Evolutionary conservation across 192 early-diverging fungal genomes (phyloP), one percentile per base, ranked within the genome.

Genomic region (Coemansia sp.): DNA sequence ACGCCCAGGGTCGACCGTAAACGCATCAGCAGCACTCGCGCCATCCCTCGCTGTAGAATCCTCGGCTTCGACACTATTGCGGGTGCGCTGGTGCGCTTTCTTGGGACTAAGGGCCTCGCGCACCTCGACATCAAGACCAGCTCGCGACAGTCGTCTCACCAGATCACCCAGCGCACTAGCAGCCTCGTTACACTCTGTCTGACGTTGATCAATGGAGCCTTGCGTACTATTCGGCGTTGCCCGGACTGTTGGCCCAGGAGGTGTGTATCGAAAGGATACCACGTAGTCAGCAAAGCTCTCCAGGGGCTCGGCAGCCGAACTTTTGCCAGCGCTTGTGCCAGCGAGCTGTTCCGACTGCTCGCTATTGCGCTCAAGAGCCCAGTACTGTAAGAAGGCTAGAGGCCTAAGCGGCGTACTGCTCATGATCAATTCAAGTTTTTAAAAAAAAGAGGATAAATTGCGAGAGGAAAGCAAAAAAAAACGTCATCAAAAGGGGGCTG

Each of bases 111-210:
- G 75, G 67, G 64, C 89, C 82, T 53, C 84, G 77, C 86, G 84
- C 39, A 92, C 84, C 76, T 90, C 87, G 38, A 87, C 86, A 23
- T 77, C 71, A 21, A 95, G 87, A 6, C 89, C 88, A 1, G 88
- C 92, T 3, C 66, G 64, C 7, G 74, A 46, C 63, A 94, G 80
- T 26, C 87, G 86, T 21, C 33, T 61, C 23, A 90, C 77, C 19
- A 92, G 59, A 37, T 78, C 68, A 32, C 82, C 64, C 70, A 91
- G 87, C 1, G 88, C 87, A 2, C 59, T 69, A 37, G 63, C 52
- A 6, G 50, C 69, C 4, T 16, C 43, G 59, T 37, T 40, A 4
- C 38, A 40, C 35, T 39, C 59, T 19, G 38, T 11, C n/a, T 21
- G 35, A 8, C 59, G 59, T 10, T n/a, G 38, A 38, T 61, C 37